Conservation (phyloP, 345 rosid species). For the Brassica cretica region DNA sequence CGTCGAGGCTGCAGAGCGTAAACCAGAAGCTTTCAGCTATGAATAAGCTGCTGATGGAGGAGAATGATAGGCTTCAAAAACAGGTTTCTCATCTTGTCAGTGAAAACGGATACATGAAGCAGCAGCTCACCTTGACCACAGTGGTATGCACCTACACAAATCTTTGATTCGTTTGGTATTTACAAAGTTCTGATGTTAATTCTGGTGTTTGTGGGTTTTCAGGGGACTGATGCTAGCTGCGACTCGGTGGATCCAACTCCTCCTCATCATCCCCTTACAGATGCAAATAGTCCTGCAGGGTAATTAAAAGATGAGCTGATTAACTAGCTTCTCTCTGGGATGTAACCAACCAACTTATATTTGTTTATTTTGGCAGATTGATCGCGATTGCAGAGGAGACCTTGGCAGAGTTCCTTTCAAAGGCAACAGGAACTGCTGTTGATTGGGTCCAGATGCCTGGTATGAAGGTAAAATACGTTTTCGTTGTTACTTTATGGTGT, state of each 20-base stretch:
- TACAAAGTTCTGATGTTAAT: background rate
- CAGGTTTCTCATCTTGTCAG: conserved; percentile 98
- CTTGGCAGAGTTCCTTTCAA: conserved; percentile 99
- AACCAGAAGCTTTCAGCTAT: conserved; percentile 89
- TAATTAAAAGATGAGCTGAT: conserved; percentile 25
- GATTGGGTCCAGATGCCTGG: conserved; percentile 99
- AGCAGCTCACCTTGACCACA: conserved; percentile 70
- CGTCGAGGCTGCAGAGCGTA: conserved; percentile 92
- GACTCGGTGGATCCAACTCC: conserved; percentile 93
- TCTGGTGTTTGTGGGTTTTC: background rate
- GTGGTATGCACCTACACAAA: conserved; percentile 8
- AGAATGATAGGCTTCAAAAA: conserved; percentile 95
- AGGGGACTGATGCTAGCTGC: conserved; percentile 85
- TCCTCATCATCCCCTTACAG: conserved; percentile 90
- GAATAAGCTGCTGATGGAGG: conserved; percentile 99
- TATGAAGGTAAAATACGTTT: conserved; percentile 72
- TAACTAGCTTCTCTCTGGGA: background rate
- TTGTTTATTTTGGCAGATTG: conserved; percentile 54
- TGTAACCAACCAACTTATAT: background rate
- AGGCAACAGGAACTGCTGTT: conserved; percentile 99
- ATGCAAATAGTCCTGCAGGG: conserved; percentile 99
- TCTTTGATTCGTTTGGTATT: background rate
- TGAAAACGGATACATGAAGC: conserved; percentile 91
- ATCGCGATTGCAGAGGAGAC: conserved; percentile 99
- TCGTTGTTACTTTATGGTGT: background rate